Percentiles rank a stretch among this genome's conserved stretches.
phyloP scores from a whole-genome alignment of 345 rosid genomes.

The Gossypium mustelinum region DNA sequence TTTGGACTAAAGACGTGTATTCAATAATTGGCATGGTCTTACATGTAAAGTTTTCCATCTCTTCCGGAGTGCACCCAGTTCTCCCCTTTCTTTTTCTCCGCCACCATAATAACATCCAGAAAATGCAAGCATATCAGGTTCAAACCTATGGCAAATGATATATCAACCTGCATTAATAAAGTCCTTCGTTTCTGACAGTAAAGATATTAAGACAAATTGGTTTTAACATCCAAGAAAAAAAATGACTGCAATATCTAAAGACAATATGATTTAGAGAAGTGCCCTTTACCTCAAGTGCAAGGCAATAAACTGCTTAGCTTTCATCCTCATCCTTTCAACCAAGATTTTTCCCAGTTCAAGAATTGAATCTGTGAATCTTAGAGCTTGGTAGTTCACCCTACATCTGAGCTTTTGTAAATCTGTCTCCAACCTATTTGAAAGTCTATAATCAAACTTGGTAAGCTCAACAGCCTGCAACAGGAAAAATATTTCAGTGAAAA shows the following conservation, averaged over 20 bases:
- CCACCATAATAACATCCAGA: conserved; percentile 94
- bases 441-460: conserved; percentile 88
- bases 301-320: conserved; percentile 63
- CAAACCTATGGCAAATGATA: conserved; percentile 50
- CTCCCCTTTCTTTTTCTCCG: conserved; percentile 68
- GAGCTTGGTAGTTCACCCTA: conserved; percentile 84
- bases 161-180: conserved; percentile 4
- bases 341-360: conserved; percentile 56
- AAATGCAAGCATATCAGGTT: conserved; percentile 96
- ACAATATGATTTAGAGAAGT: neutral
- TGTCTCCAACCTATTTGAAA: conserved; percentile 57
- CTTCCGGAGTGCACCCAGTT: conserved; percentile 71
- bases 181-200: neutral
- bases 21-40: conserved; percentile 27
- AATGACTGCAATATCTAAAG: neutral
- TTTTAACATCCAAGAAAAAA: neutral
- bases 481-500: conserved; percentile 5
- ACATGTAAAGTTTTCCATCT: conserved; percentile 89
- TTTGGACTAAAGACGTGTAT: neutral
- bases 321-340: conserved; percentile 69
- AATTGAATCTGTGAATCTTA: conserved; percentile 64
- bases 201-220: neutral
- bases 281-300: conserved; percentile 75
- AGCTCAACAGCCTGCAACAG: conserved; percentile 72
- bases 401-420: conserved; percentile 91